Conservation (phyloP, 2,329 filamentous ascomycete genomes). For the Colletotrichum gigasporum region DNA sequence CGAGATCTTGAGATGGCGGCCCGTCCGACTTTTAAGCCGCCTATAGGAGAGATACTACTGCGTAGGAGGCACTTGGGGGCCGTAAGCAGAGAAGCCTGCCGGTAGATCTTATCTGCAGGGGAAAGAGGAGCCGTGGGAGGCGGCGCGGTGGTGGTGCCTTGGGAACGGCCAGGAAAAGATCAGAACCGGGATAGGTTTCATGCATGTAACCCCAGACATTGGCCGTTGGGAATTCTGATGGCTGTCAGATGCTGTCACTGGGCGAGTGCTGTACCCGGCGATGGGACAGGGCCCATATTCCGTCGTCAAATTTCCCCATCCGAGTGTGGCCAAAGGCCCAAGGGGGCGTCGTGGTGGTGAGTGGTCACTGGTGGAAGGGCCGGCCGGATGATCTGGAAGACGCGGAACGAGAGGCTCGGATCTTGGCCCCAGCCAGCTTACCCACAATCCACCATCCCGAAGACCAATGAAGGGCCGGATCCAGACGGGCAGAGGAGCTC, state of each 20-base stretch:
- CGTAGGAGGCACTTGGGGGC: not conserved
- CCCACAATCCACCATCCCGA: constrained; percentile 6
- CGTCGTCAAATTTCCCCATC: not conserved
- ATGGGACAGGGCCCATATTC: constrained; percentile 2
- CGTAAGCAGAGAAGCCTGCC: too few relatives aligned
- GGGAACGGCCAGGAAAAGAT: not conserved
- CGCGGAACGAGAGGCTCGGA: not conserved
- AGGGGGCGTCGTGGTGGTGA: too few relatives aligned
- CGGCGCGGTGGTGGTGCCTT: not conserved
- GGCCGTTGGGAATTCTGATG: not conserved
- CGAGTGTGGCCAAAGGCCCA: not conserved
- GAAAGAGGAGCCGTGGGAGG: not conserved
- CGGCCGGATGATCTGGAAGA: constrained; percentile 2
- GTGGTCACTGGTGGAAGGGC: too few relatives aligned
- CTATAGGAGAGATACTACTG: too few relatives aligned
- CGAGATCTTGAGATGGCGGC: not conserved
- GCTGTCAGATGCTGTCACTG: constrained; percentile 5
- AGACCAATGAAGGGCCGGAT: constrained; percentile 1
- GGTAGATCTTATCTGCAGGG: constrained; percentile 18
- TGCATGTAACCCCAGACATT: constrained; percentile 25
- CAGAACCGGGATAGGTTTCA: constrained; percentile 18
- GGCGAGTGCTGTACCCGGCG: not conserved
- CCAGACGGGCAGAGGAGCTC: not conserved
- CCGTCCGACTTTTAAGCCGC: constrained; percentile 10
- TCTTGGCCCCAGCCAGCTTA: not conserved